These are phyloP conservation scores for Coniferiporia weirii DNA, from an alignment of 1,284 basidiomycete genomes.

Conservation along the genomic window DNA sequence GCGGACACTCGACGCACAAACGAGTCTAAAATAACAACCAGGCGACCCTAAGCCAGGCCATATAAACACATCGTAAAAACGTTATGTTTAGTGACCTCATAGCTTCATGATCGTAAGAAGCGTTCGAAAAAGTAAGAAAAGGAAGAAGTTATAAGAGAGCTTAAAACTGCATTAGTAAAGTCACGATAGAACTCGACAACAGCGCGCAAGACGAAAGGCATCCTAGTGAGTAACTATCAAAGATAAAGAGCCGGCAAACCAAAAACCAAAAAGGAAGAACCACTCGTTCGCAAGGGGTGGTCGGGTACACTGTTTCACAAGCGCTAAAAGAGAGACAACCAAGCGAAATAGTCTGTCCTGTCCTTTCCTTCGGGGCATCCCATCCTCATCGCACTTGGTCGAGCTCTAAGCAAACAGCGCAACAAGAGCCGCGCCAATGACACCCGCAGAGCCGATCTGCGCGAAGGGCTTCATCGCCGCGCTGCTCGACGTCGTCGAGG, in stretches of 20 bases:
- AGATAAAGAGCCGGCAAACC: not conserved
- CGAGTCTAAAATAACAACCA: slow-evolving; percentile 2
- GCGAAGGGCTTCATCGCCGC: slow-evolving; percentile 24
- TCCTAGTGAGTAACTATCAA: not conserved
- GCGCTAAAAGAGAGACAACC: slow-evolving; percentile 6
- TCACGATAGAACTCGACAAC: not conserved
- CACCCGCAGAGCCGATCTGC: slow-evolving; percentile 37
- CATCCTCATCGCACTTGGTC: too few species aligned
- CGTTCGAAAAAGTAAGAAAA: not conserved
- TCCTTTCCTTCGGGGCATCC: not conserved
- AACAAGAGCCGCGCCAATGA: slow-evolving; percentile 42
- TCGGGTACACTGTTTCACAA: slow-evolving; percentile 5
- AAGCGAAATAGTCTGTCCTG: slow-evolving; percentile 1
- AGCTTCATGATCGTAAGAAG: not conserved
- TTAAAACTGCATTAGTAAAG: not conserved
- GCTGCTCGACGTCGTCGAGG: slow-evolving; percentile 21
- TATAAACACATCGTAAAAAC: slow-evolving; percentile 5
- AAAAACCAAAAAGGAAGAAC: not conserved
- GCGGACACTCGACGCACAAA: not conserved
- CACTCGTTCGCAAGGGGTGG: not conserved
- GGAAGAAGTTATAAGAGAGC: not conserved
- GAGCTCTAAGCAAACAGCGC: slow-evolving; percentile 30
- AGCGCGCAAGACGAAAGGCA: not conserved
- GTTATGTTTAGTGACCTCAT: slow-evolving; percentile 1
- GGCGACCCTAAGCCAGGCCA: not conserved